Evolutionary conservation across 1,284 basidiomycete genomes (phyloP).

Genomic region (Mycosarcoma maydis): DNA sequence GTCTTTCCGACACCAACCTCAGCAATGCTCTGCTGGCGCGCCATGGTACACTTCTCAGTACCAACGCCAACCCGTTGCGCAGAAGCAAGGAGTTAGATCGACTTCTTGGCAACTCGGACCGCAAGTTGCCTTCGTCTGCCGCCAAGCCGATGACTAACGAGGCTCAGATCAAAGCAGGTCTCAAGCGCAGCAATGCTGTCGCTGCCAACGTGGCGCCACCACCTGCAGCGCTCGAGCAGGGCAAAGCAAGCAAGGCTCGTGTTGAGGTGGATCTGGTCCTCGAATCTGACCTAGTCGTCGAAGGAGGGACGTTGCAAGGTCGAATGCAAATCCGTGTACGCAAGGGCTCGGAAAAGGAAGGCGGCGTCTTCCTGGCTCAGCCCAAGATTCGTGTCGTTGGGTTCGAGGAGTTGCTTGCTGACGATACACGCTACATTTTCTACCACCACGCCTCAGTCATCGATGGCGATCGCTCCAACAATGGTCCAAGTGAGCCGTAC

Average conservation of each 20-base stretch:
- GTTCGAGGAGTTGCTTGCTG: slow-evolving; percentile 78
- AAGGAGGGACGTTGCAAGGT: slow-evolving; percentile 81
- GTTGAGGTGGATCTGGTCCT: slow-evolving; percentile 85
- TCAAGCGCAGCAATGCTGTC: slow-evolving; percentile 32
- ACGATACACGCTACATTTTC: slow-evolving; percentile 80
- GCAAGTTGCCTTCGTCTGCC: slow-evolving; percentile 38
- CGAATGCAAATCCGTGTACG: slow-evolving; percentile 77
- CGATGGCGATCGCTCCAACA: slow-evolving; percentile 54
- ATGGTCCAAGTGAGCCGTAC: slow-evolving; percentile 61
- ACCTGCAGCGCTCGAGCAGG: slow-evolving; percentile 57
- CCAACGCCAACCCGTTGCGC: slow-evolving; percentile 50
- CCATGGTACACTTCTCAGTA: slow-evolving; percentile 52
- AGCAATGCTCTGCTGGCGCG: slow-evolving; percentile 42
- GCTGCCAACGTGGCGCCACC: slow-evolving; percentile 19
- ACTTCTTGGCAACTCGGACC: slow-evolving; percentile 49
- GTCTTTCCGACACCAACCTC: slow-evolving; percentile 35
- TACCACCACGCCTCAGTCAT: slow-evolving; percentile 80
- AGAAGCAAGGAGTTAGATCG: slow-evolving; percentile 56
- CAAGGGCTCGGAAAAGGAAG: slow-evolving; percentile 71
- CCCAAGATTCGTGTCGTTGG: slow-evolving; percentile 87
- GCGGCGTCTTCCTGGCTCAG: slow-evolving; percentile 74
- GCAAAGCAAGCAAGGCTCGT: slow-evolving; percentile 71
- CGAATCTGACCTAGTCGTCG: slow-evolving; percentile 80
- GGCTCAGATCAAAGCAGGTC: slow-evolving; percentile 5
- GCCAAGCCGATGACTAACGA: slow-evolving; percentile 15